Base-by-base conservation (phyloP, 2,329 filamentous ascomycete genomes). In the Neofusicoccum kwambonambiense region DNA sequence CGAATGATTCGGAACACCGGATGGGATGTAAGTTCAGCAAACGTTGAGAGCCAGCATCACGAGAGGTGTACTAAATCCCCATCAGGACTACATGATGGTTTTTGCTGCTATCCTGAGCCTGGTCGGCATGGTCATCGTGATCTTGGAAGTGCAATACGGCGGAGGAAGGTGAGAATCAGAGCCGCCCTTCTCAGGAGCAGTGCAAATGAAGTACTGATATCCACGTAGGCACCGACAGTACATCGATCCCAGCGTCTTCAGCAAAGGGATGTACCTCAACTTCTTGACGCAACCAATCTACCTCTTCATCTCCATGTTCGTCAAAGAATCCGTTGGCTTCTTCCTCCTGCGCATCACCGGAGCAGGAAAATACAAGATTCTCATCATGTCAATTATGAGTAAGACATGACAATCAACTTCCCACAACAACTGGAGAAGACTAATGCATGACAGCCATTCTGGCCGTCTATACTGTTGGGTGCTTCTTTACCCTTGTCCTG, bases 251-350 rank as follows among this genome's bases (percentile, higher is more conserved):
- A 68, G 69, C 3, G 67, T 77, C n/a, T 75, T 75, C 52, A 44
- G 62, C 17, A 70, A 66, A 1, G 82, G 77, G 2, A 78, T 80
- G 66, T 81, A 84, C 69, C 79, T 81, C 6, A 76, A 86, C 63
- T 77, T 84, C 62, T 76, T 82, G 17, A 78, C 77, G 2, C 82
- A 84, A 63, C 77, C 78, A 0, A 74, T 84, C 1, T 84, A 78
- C 62, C 68, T 84, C 61, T 68, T 80, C 17, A 81, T 80, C 1
- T 79, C 81, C 3, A 75, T 77, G 37, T 68, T 80, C 3, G 78
- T 83, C 67, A 85, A 84, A 69, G 72, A 83, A 9, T 83, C 82
- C 0, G 77, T 84, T 37, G 80, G 78, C 6, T 77, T 81, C 49
- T 83, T 84, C 68, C 72, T 85, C 19, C 75, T 84, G 42, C 75